Conservation (phyloP, 768 basidiomycete species). For the Mycena epipterygia region DNA sequence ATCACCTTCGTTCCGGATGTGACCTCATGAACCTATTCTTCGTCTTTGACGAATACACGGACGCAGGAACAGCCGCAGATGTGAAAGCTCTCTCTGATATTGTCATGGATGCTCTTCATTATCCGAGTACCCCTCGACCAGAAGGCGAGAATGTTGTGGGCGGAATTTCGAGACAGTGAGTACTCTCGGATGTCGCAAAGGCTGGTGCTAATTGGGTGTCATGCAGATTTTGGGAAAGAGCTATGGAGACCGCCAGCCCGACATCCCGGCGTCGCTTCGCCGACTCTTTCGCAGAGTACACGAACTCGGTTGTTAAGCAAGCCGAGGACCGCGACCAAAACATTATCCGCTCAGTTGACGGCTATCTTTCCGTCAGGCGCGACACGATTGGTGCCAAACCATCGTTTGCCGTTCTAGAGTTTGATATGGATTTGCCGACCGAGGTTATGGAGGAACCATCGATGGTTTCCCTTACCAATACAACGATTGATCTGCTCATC, state of each 20-base stretch:
- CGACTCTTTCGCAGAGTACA: conserved; percentile 43
- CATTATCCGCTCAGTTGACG: conserved; percentile 41
- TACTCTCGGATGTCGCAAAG: conserved; percentile 39
- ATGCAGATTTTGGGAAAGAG: conserved; percentile 41
- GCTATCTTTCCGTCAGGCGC: conserved; percentile 49
- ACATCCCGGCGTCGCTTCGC: conserved; percentile 45
- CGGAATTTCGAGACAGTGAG: conserved; percentile 39
- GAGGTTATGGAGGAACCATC: conserved; percentile 48
- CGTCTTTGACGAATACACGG: conserved; percentile 49
- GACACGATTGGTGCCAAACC: conserved; percentile 47
- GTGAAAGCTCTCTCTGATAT: conserved; percentile 40
- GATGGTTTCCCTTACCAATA: conserved; percentile 20
- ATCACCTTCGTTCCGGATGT: conserved; percentile 39
- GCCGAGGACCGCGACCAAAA: conserved; percentile 43
- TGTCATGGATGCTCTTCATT: conserved; percentile 44
- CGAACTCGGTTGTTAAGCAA: conserved; percentile 47
- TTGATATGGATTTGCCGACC: conserved; percentile 49
- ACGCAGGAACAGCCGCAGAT: conserved; percentile 35
- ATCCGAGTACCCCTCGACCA: conserved; percentile 45
- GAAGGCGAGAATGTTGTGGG: conserved; percentile 44
- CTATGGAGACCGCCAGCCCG: conserved; percentile 25
- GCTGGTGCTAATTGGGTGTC: neutral
- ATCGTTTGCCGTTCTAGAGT: conserved; percentile 44
- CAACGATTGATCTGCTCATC: neutral
- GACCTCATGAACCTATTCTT: conserved; percentile 50